Evolutionary conservation across 495 filamentous ascomycete species (phyloP).

Genomic region (Paragyromitra xinjiangensis): DNA sequence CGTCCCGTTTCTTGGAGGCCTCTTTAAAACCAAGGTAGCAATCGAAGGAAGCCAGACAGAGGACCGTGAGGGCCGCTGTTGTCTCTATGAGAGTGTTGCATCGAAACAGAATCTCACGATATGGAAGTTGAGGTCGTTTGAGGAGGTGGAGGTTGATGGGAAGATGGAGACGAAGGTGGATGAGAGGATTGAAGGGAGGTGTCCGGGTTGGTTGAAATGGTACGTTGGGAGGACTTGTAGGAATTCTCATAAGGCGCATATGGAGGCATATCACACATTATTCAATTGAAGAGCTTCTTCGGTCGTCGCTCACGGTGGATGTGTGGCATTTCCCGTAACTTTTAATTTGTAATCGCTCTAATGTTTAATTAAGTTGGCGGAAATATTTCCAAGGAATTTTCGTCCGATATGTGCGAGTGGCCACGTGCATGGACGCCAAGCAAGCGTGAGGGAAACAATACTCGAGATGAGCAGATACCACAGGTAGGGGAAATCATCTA

Average conservation of each 20-base stretch:
- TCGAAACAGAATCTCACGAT: constrained; percentile 23
- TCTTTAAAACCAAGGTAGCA: constrained; percentile 1
- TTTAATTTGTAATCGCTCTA: too few species aligned
- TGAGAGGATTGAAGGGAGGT: constrained; percentile 22
- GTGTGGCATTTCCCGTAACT: background rate
- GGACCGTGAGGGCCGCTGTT: constrained; percentile 11
- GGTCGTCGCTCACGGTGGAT: background rate
- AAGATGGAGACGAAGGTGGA: constrained; percentile 6
- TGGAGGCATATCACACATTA: constrained; percentile 21
- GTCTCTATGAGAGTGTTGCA: constrained; percentile 26
- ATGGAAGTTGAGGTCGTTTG: constrained; percentile 24
- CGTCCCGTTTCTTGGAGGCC: constrained; percentile 5
- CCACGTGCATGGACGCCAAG: too few species aligned
- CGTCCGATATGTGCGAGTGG: too few species aligned
- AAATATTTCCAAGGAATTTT: too few species aligned
- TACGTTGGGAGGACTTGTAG: constrained; percentile 22
- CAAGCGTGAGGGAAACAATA: too few species aligned
- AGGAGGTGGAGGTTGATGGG: constrained; percentile 13
- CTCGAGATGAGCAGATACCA: too few species aligned
- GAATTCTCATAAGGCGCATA: constrained; percentile 13
- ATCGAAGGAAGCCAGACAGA: constrained; percentile 18
- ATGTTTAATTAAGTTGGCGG: too few species aligned
- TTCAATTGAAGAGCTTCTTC: background rate
- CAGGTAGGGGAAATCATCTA: too few species aligned
- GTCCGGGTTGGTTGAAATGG: constrained; percentile 18